Conservation (phyloP, 305 asterid species). For the Galium porrigens region DNA sequence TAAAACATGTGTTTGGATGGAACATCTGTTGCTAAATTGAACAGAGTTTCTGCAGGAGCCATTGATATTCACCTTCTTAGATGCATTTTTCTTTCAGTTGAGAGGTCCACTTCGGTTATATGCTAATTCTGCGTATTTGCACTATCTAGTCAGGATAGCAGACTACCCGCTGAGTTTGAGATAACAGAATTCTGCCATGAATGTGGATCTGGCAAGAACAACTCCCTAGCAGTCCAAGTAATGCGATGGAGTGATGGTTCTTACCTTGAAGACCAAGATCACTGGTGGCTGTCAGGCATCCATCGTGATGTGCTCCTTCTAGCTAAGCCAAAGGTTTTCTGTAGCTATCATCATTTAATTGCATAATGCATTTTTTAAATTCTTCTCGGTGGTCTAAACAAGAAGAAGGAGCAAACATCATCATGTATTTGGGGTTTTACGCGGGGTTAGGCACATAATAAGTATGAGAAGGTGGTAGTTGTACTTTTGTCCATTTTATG, state of each 20-base stretch:
- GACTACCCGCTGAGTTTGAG: conserved; percentile 96
- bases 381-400: neutral
- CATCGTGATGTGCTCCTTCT: conserved; percentile 88
- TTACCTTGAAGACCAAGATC: conserved; percentile 98
- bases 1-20: neutral
- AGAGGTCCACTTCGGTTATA: neutral
- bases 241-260: conserved; percentile 96
- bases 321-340: conserved; percentile 79
- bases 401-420: neutral
- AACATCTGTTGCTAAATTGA: too few species aligned
- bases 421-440: neutral
- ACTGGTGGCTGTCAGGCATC: conserved; percentile 97
- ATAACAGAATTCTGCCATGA: conserved; percentile 76
- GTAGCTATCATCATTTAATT: neutral
- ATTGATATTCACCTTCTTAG: neutral
- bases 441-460: neutral
- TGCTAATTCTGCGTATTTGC: conserved; percentile 15
- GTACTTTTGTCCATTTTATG: neutral
- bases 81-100: neutral
- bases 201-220: conserved; percentile 52
- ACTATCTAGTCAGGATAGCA: conserved; percentile 76
- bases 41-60: too few species aligned
- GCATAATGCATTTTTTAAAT: neutral
- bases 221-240: conserved; percentile 85
- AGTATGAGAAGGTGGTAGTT: neutral